Evolutionary conservation across 352 stramenopile genomes (phyloP), one percentile per base, ranked within the genome.

Genomic region (Pythium myriotylum): DNA sequence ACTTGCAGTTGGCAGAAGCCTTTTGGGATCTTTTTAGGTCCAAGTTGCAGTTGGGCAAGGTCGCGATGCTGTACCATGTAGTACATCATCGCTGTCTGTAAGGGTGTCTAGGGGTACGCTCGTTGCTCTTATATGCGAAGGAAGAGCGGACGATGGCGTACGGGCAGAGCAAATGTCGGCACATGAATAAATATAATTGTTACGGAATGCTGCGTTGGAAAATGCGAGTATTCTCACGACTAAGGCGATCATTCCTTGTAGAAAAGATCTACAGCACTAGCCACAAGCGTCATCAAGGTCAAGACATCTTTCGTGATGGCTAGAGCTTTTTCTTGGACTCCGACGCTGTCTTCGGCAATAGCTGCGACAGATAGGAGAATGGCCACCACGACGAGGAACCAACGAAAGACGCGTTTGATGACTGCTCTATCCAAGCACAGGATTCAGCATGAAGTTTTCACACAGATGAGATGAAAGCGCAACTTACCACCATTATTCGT

Each of bases 371-470:
- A 33, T 33, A 57, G 35, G 39, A 58, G 8, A 37, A 32, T 58
- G 51, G 33, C 51, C 37, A 49, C 35, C 33, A 37, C 35, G 20
- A 55, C 1, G 32, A 45, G 0, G 33, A 49, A 24, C 33, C 14
- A 33, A 58, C 19, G 37, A 58, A 48, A 33, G 33, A 58, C 35
- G 51, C 51, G 37, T 40, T 49, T 39, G 39, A 49, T 23, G 51
- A 48, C 20, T 58, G 51, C 51, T 58, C 51, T 58, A 58, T 20
- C 51, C n/a, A n/a, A n/a, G 37, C 23, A 48, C 51, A 58, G 24
- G 35, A 24, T 49, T 58, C 51, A 58, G 51, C 51, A 58, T 58
- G 51, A 40, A 14, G n/a, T n/a, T n/a, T n/a, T 8, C 14, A 40
- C 39, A 45, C 35, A 39, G 33, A 2, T 49, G 51, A 49, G 51